Base-by-base conservation (phyloP, 2,329 filamentous ascomycete species). In the Graphilbum ipis-grandicollis region DNA sequence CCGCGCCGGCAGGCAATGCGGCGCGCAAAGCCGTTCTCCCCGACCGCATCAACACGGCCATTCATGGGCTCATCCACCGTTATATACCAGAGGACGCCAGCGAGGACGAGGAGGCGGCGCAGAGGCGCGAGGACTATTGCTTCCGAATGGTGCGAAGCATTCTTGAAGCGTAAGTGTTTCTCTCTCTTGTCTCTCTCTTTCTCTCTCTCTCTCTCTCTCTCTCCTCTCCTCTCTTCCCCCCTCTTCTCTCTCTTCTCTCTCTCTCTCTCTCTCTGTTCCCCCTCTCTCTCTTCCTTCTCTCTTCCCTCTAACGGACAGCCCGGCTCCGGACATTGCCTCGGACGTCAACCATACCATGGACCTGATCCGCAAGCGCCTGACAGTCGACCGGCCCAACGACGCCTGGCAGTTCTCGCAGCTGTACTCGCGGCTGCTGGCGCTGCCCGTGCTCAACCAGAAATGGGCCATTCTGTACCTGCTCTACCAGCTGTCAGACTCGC, bases 391-490 rank as follows among this genome's bases (percentile, higher is more conserved):
- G 50, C 71, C 71, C 33, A 79, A 70, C 44, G 80, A 86, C 56
- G 84, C 86, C 4, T 66, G 88, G 17, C 72, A 78, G 43, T 93
- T 94, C 57, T 79, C 84, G 19, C 92, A 93, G 51, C 69, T 98
- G 21, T 93, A 94, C 57, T 84, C 83, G 25, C 72, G 84, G 39
- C 69, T 98, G 15, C 65, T 94, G 19, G 81, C 83, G n/a, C 75
- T 94, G 45, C 86, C 86, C 1, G 86, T 96, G 6, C 67, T 98
- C 32, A 80, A 82, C 49, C 81, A 93, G 56, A 98, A 98, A 68
- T 96, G 86, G 85, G 84, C 81, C 3, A 94, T 98, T 45, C 66
- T 98, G 17, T 92, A 92, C 53, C 74, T 98, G 31, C 70, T 98
- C 31, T 80, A 90, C 53, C 76, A 83, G 48, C 69, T 94, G 34